Evolutionary conservation across 78 protist genomes (phyloP).

Genomic region (Dictyostelium capitatum): DNA sequence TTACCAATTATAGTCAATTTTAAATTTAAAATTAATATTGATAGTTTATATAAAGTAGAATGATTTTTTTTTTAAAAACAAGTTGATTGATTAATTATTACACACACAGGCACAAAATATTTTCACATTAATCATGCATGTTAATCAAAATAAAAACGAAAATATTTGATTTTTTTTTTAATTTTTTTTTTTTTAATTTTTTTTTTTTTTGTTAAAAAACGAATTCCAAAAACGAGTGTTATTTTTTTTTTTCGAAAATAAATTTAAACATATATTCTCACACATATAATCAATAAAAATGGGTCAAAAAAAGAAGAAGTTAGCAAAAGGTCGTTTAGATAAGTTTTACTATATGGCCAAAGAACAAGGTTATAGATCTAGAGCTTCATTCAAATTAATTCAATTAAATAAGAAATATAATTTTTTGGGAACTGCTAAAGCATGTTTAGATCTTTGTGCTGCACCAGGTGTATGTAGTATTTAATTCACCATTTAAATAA

Average conservation of each 20-base stretch:
- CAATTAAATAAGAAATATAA: conserved; percentile 98
- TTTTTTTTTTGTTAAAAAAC: background rate
- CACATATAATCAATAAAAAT: conserved; percentile 11
- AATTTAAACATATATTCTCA: background rate
- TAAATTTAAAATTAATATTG: too few relatives aligned
- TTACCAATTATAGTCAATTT: too few relatives aligned
- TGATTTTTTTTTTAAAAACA: too few relatives aligned
- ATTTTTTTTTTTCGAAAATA: background rate
- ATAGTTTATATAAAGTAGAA: too few relatives aligned
- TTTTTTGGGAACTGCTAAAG: conserved; percentile 90
- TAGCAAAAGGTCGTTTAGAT: conserved; percentile 94
- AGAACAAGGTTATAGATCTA: conserved; percentile 98
- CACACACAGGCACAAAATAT: too few relatives aligned
- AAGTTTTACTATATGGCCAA: conserved; percentile 98
- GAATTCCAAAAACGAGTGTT: background rate
- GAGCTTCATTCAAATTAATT: conserved; percentile 99
- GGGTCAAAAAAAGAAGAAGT: conserved; percentile 86
- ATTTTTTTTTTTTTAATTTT: background rate
- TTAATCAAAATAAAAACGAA: too few relatives aligned
- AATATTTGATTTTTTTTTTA: too few relatives aligned
- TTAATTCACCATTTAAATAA: conserved; percentile 89
- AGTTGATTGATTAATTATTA: too few relatives aligned
- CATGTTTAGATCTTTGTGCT: conserved; percentile 99
- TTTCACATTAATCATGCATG: too few relatives aligned
- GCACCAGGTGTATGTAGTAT: conserved; percentile 99